Evolutionary conservation across 179 eudicot species (phyloP).

Genomic region (Spinacia oleracea): DNA sequence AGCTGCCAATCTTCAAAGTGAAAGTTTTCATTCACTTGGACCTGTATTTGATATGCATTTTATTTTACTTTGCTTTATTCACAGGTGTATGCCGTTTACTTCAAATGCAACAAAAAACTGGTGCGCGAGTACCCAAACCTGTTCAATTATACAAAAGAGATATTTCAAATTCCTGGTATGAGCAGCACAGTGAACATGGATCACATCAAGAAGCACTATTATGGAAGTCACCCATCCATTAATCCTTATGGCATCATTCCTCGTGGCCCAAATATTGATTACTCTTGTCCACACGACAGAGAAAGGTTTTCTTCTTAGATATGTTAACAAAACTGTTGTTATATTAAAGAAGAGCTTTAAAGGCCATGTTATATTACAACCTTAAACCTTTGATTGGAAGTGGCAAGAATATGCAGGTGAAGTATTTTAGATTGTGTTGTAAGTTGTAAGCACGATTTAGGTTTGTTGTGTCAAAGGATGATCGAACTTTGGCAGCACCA

Average conservation of each 20-base stretch:
- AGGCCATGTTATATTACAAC: too few relatives aligned
- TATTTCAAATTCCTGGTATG: constrained; percentile 77
- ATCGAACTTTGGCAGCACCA: too few relatives aligned
- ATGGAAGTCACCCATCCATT: constrained; percentile 74
- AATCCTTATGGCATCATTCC: constrained; percentile 79
- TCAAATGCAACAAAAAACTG: constrained; percentile 90
- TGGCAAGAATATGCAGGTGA: too few relatives aligned
- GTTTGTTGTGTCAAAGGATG: too few relatives aligned
- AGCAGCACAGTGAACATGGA: constrained; percentile 77
- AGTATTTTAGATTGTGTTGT: too few relatives aligned
- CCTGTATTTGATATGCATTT: background rate
- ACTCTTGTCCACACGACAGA: constrained; percentile 72
- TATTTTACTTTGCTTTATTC: background rate
- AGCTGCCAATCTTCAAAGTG: background rate
- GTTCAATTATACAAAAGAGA: constrained; percentile 86
- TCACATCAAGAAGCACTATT: constrained; percentile 88
- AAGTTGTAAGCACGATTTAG: too few relatives aligned
- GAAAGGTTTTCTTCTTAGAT: constrained; percentile 43
- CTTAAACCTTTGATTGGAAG: too few relatives aligned
- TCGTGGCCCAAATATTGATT: constrained; percentile 69
- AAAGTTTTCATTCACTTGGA: background rate
- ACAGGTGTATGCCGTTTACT: constrained; percentile 92
- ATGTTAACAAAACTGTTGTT: background rate
- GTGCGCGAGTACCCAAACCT: constrained; percentile 77
- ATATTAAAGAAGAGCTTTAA: too few relatives aligned